phyloP scores from a whole-genome alignment of 352 stramenopile species.

The Thraustotheca clavata region DNA sequence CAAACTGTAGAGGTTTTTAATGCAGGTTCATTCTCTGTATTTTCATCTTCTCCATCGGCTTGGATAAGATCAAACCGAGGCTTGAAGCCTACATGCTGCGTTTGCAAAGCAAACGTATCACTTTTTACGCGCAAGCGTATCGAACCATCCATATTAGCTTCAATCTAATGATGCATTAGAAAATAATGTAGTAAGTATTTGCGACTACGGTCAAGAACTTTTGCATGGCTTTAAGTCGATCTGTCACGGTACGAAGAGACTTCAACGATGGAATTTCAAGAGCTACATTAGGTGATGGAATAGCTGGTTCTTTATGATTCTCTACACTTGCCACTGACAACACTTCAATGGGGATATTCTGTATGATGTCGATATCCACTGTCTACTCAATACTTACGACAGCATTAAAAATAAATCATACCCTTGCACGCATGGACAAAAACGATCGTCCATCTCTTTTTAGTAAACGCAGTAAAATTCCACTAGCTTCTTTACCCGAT shows the following conservation, averaged over 20 bases:
- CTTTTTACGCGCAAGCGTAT: conserved; percentile 66
- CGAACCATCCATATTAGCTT: conserved; percentile 59
- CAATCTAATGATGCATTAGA: conserved; percentile 28
- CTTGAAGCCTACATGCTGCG: conserved; percentile 60
- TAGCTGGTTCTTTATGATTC: conserved; percentile 66
- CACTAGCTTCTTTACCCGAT: conserved; percentile 68
- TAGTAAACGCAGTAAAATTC: conserved; percentile 73
- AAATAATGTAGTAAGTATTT: not conserved
- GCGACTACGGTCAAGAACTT: conserved; percentile 40
- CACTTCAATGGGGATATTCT: conserved; percentile 77
- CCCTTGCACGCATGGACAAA: conserved; percentile 54
- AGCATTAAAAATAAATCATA: conserved; percentile 1
- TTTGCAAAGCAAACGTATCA: conserved; percentile 58
- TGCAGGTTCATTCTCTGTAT: conserved; percentile 7
- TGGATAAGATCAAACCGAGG: conserved; percentile 69
- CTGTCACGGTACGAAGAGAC: conserved; percentile 54
- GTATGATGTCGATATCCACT: conserved; percentile 78
- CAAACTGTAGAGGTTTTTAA: conserved; percentile 44
- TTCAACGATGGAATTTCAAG: conserved; percentile 72
- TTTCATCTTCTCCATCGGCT: conserved; percentile 29
- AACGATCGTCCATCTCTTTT: conserved; percentile 69
- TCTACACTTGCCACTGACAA: conserved; percentile 62
- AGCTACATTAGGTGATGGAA: conserved; percentile 64
- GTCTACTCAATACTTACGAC: conserved; percentile 26
- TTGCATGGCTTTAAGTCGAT: conserved; percentile 65